Conservation (phyloP, 768 basidiomycete genomes). For the Terana coerulea region DNA sequence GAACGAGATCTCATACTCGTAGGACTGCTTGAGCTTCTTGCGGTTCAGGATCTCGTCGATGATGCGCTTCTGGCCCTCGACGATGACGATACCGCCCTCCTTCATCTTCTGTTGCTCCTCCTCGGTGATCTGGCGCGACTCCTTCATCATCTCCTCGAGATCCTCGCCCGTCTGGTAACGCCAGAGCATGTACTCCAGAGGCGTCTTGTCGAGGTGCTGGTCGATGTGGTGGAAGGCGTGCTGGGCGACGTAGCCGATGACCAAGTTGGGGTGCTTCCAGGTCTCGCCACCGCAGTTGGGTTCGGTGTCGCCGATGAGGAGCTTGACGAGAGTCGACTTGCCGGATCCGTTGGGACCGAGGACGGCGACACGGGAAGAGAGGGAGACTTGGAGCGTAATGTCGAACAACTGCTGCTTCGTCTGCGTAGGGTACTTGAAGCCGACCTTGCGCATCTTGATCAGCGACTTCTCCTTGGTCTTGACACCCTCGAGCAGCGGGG, state of each 20-base stretch:
- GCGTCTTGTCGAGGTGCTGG: slow-evolving; percentile 96
- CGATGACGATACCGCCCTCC: slow-evolving; percentile 79
- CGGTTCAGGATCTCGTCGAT: slow-evolving; percentile 89
- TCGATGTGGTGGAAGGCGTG: slow-evolving; percentile 99
- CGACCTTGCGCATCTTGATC: slow-evolving; percentile 96
- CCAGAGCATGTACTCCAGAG: slow-evolving; percentile 99
- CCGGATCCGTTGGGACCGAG: slow-evolving; percentile 99
- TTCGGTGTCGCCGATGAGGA: slow-evolving; percentile 95
- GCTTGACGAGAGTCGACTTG: slow-evolving; percentile 95
- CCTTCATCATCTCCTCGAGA: slow-evolving; percentile 95
- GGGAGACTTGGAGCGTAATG: slow-evolving; percentile 94
- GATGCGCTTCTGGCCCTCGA: slow-evolving; percentile 92
- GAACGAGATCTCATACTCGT: slow-evolving; percentile 98
- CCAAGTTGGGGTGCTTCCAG: slow-evolving; percentile 99
- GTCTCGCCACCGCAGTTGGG: slow-evolving; percentile 94
- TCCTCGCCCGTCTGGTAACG: slow-evolving; percentile 99
- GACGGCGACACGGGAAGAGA: slow-evolving; percentile 97
- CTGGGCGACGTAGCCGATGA: slow-evolving; percentile 98
- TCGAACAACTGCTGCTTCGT: slow-evolving; percentile 88
- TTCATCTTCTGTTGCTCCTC: slow-evolving; percentile 96
- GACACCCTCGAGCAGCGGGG: slow-evolving; percentile 97
- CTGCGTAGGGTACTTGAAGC: slow-evolving; percentile 92
- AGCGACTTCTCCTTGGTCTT: slow-evolving; percentile 99
- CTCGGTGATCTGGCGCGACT: slow-evolving; percentile 78
- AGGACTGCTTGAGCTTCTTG: slow-evolving; percentile 99